Percentiles rank a stretch among this genome's conserved stretches.
Evolutionary conservation across 768 basidiomycete genomes (phyloP).

Genomic region (Tephrocybe rancida): DNA sequence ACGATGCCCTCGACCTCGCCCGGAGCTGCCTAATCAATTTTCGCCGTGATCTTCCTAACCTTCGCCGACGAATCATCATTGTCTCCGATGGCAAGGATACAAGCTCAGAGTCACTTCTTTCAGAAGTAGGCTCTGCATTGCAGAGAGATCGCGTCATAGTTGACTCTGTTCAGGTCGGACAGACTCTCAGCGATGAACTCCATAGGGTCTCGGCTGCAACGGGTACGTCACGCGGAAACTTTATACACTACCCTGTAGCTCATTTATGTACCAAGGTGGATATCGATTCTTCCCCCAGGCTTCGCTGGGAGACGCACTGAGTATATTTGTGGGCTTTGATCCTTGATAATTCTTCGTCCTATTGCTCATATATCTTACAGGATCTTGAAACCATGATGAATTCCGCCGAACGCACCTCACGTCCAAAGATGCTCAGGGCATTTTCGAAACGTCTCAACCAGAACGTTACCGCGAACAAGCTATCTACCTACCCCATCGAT

Average conservation of each 20-base stretch:
- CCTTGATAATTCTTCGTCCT: not conserved
- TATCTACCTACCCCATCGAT: constrained; percentile 21
- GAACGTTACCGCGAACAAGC: not conserved
- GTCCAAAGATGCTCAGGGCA: not conserved
- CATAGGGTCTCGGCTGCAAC: constrained; percentile 30
- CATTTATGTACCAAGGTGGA: constrained; percentile 19
- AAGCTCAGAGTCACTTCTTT: constrained; percentile 13
- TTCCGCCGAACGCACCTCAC: constrained; percentile 24
- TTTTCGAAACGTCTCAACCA: not conserved
- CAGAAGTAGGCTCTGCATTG: constrained; percentile 22
- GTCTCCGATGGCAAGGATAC: constrained; percentile 32
- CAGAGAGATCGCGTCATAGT: constrained; percentile 23
- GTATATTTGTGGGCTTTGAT: constrained; percentile 25
- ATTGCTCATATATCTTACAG: constrained; percentile 9
- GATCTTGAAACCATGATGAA: constrained; percentile 31
- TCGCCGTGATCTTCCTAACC: constrained; percentile 23
- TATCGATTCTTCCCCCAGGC: constrained; percentile 29
- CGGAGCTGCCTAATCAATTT: constrained; percentile 19
- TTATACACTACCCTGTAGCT: not conserved
- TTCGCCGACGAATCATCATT: constrained; percentile 27
- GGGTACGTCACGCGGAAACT: constrained; percentile 13
- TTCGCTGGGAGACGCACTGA: constrained; percentile 28
- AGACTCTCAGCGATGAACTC: constrained; percentile 13
- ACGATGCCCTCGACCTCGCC: constrained; percentile 28
- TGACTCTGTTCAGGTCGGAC: constrained; percentile 30